Conservation (phyloP, 805 yeast species). For the Ogataea methylovora region DNA sequence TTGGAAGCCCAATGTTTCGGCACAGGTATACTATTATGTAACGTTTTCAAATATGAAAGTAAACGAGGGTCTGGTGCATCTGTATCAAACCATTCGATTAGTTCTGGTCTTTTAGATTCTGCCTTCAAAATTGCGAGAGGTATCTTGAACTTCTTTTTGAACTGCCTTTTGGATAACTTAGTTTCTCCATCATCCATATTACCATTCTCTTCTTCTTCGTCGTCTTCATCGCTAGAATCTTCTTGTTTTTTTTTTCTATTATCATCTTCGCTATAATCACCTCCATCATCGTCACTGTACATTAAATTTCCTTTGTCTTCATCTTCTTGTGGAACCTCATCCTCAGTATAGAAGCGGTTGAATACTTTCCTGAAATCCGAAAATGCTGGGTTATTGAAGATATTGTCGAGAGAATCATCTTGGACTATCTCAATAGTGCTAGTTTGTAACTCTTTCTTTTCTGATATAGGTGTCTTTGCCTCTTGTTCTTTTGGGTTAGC, state of each 20-base stretch:
- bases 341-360: constrained; percentile 11
- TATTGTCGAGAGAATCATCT: constrained; percentile 2
- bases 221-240: constrained; percentile 10
- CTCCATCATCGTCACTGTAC: constrained; percentile 13
- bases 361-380: constrained; percentile 12
- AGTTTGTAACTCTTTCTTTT: constrained; percentile 1
- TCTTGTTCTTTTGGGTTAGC: too few relatives aligned
- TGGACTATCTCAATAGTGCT: not conserved
- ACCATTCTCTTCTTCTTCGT: constrained; percentile 8
- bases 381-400: constrained; percentile 8
- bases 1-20: constrained; percentile 83
- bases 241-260: constrained; percentile 10
- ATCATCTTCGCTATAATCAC: constrained; percentile 5
- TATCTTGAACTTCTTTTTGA: constrained; percentile 44
- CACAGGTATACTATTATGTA: constrained; percentile 62
- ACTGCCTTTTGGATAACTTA: constrained; percentile 41
- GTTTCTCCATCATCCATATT: constrained; percentile 18
- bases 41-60: constrained; percentile 54
- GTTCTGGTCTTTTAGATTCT: constrained; percentile 52
- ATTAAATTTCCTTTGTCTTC: constrained; percentile 12
- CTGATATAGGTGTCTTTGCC: not conserved
- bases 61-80: constrained; percentile 76
- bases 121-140: constrained; percentile 65
- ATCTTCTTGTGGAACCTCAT: constrained; percentile 1
- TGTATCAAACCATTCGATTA: constrained; percentile 81